Base-by-base conservation (phyloP, 108 stramenopile genomes). In the Stephanodiscus minutulus region DNA sequence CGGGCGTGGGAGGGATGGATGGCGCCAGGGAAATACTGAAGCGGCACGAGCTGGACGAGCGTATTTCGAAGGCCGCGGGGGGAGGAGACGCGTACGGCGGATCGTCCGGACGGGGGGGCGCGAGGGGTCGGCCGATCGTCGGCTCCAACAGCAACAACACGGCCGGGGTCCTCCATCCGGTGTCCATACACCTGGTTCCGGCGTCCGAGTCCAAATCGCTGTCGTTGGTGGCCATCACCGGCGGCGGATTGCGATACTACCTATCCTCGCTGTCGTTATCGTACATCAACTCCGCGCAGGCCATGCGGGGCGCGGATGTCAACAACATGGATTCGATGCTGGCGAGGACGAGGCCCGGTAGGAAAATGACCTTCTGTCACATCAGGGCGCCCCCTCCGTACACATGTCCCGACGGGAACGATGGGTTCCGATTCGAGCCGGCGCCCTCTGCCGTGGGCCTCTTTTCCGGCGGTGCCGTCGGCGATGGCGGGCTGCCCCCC, bases 1-100 rank as follows among this genome's bases (percentile, higher is more conserved):
- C 87, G 47, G 93, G 93, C 29, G 91, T 95, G 17, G 93, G 93
- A 24, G 91, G 93, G 21, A 95, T 95, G 93, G 90, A 95, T 15
- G 93, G 93, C 24, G 93, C 93, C 13, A 64, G 91, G 27, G 68
- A 72, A 9, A 88, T 92, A 21, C 73, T 95, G 22, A 87, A 88
- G 64, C 47, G 86, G 5, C 83, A 85, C 2, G 90, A 91, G 46
- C 36, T 60, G 24, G 85, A 82, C n/a, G 76, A 65, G 31, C 55
- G 65, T 28, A 24, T 44, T n/a, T 54, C 12, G 33, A 82, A 84
- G 37, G 43, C 62, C 5, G 18, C 57, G 11, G 55, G 61, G n/a
- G n/a, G n/a, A n/a, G n/a, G n/a, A 48, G 69, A 60, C 17, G 25
- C 73, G 33, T 50, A 66, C 36, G 76, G 61, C 7, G 49, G 20